Percentiles rank a stretch among this genome's conserved stretches.
Evolutionary conservation across 768 basidiomycete genomes (phyloP).

Genomic region (Lactarius trivialis): DNA sequence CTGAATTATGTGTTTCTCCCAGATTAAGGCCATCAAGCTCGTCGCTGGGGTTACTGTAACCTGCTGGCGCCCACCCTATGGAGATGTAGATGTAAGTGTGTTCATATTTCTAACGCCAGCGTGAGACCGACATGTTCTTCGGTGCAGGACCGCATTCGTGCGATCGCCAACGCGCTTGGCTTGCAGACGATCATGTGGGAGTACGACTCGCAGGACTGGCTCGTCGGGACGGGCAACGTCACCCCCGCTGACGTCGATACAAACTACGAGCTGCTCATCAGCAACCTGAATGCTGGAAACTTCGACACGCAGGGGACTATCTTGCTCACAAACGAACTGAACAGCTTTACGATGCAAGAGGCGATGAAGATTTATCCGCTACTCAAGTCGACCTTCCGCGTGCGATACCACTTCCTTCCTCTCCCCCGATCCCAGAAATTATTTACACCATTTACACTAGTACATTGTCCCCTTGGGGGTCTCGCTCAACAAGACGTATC

Average conservation of each 20-base stretch:
- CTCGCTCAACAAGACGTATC: slow-evolving; percentile 43
- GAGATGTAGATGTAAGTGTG: slow-evolving; percentile 47
- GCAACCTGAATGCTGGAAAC: slow-evolving; percentile 7
- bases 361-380: slow-evolving; percentile 46
- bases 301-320: slow-evolving; percentile 36
- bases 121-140: neutral
- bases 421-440: neutral
- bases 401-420: slow-evolving; percentile 24
- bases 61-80: slow-evolving; percentile 58
- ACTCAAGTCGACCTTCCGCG: slow-evolving; percentile 40
- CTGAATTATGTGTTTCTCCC: neutral
- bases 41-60: slow-evolving; percentile 51
- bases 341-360: slow-evolving; percentile 55
- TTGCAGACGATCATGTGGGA: slow-evolving; percentile 70
- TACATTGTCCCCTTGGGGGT: slow-evolving; percentile 49
- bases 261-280: slow-evolving; percentile 8
- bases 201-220: slow-evolving; percentile 69
- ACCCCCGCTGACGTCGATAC: slow-evolving; percentile 10
- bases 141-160: slow-evolving; percentile 54
- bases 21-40: slow-evolving; percentile 50
- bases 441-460: neutral
- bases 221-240: slow-evolving; percentile 23
- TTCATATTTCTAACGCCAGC: neutral
- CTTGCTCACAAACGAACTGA: slow-evolving; percentile 52
- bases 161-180: slow-evolving; percentile 59